Percentiles rank a stretch among this genome's conserved stretches.
Evolutionary conservation across 306 rosid species (phyloP).

Genomic region (Lathyrus aphaca): DNA sequence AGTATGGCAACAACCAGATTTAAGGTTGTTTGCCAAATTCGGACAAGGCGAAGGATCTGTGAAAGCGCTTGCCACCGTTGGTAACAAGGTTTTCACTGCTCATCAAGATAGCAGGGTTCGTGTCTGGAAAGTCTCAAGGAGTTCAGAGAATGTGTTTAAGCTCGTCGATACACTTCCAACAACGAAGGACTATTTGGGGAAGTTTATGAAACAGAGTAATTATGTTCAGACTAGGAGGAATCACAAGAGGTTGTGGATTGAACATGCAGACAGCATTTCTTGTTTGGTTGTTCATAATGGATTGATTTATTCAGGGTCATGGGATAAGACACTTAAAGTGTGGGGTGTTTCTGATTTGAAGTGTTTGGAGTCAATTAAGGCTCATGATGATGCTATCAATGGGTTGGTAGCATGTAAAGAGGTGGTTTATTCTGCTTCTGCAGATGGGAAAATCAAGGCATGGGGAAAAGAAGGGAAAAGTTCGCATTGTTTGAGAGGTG

Average conservation of each 20-base stretch:
- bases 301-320: constrained; percentile 83
- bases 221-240: constrained; percentile 86
- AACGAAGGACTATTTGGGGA: constrained; percentile 76
- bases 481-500: constrained; percentile 60
- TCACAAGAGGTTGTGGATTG: constrained; percentile 84
- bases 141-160: constrained; percentile 73
- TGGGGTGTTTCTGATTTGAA: constrained; percentile 86
- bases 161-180: constrained; percentile 81
- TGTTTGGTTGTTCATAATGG: constrained; percentile 69
- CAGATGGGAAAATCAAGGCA: constrained; percentile 90
- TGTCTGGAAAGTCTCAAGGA: constrained; percentile 83
- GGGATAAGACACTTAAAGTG: constrained; percentile 89
- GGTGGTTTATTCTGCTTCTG: constrained; percentile 89
- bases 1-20: constrained; percentile 91
- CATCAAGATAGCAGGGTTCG: constrained; percentile 86
- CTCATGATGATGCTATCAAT: constrained; percentile 93
- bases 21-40: constrained; percentile 65
- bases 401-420: constrained; percentile 71
- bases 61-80: constrained; percentile 70
- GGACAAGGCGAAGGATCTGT: constrained; percentile 93
- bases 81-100: constrained; percentile 77
- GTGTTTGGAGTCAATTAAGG: constrained; percentile 85
- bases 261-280: constrained; percentile 88
- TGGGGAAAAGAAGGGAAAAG: constrained; percentile 63
- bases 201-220: constrained; percentile 85